phyloP scores from a whole-genome alignment of 2,329 filamentous ascomycete species.

The Diaporthe destruens region DNA sequence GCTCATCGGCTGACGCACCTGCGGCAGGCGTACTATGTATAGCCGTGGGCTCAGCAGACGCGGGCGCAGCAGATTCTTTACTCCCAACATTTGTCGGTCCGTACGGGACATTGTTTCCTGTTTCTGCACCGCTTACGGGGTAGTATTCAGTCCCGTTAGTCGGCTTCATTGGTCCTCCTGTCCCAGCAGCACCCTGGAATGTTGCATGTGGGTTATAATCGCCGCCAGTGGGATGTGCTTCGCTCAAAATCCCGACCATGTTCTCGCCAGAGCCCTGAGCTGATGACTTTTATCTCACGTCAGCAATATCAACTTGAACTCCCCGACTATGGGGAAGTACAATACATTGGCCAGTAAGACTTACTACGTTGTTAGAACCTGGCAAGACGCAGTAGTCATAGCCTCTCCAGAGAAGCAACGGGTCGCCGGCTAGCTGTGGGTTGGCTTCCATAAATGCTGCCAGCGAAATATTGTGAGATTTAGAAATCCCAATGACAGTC shows the following conservation, averaged over 20 bases:
- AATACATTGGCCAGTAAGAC: not conserved
- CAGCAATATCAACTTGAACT: not conserved
- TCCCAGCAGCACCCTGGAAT: not conserved
- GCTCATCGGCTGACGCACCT: not conserved
- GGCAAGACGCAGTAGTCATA: not conserved
- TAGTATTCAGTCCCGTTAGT: not conserved
- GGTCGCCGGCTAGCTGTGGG: not conserved
- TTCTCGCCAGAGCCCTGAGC: not conserved
- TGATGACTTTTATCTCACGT: not conserved
- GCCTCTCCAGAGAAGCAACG: not conserved
- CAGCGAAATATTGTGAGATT: not conserved
- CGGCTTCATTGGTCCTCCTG: not conserved
- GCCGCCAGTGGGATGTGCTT: not conserved
- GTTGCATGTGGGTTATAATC: not conserved
- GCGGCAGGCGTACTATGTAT: not conserved
- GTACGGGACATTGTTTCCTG: not conserved
- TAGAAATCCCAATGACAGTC: not conserved
- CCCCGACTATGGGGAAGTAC: fast-evolving
- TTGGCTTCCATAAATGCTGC: not conserved
- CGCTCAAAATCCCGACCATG: no score
- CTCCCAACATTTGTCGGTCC: not conserved
- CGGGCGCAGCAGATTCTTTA: not conserved
- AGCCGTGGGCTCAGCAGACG: not conserved
- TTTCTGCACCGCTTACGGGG: not conserved
- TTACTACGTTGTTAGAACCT: not conserved